These are phyloP conservation scores for Ophiosphaerella narmari DNA, from an alignment of 2,329 filamentous ascomycete genomes.

Conservation along the genomic window DNA sequence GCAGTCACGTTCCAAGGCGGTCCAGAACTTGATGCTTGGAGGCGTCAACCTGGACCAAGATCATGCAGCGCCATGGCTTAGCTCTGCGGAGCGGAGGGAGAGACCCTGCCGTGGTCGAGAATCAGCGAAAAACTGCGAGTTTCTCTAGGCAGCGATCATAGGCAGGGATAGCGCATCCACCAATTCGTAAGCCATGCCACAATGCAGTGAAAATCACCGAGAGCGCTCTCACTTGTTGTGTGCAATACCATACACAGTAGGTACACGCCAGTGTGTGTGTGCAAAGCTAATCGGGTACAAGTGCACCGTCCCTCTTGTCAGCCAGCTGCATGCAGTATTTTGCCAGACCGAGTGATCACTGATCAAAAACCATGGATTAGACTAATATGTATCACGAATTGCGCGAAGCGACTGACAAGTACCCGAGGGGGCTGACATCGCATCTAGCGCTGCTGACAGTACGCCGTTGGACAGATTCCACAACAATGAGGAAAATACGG, in stretches of 20 bases:
- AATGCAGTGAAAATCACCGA: constrained; percentile 2
- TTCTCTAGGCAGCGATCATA: constrained; percentile 12
- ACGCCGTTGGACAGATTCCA: constrained; percentile 20
- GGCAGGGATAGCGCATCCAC: constrained; percentile 16
- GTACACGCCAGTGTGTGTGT: too few relatives aligned
- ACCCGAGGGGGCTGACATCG: constrained; percentile 20
- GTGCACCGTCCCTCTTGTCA: constrained; percentile 6
- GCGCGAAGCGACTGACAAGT: not conserved
- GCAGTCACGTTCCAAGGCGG: too few relatives aligned
- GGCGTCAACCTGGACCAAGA: too few relatives aligned
- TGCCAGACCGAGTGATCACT: constrained; percentile 14
- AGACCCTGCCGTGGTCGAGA: constrained; percentile 6
- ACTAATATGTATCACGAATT: constrained; percentile 3
- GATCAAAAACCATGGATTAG: not conserved
- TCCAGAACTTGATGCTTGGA: too few relatives aligned
- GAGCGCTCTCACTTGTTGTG: too few relatives aligned
- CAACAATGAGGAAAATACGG: constrained; percentile 2
- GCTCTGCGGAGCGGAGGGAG: too few relatives aligned
- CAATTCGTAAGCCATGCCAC: constrained; percentile 22
- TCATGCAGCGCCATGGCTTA: too few relatives aligned
- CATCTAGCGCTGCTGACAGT: constrained; percentile 26
- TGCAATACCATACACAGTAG: too few relatives aligned
- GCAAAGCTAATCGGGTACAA: not conserved
- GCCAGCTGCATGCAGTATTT: constrained; percentile 11
- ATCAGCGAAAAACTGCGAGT: constrained; percentile 3